Conservation (phyloP, 2,329 filamentous ascomycete genomes). For the Verticillium albo-atrum region DNA sequence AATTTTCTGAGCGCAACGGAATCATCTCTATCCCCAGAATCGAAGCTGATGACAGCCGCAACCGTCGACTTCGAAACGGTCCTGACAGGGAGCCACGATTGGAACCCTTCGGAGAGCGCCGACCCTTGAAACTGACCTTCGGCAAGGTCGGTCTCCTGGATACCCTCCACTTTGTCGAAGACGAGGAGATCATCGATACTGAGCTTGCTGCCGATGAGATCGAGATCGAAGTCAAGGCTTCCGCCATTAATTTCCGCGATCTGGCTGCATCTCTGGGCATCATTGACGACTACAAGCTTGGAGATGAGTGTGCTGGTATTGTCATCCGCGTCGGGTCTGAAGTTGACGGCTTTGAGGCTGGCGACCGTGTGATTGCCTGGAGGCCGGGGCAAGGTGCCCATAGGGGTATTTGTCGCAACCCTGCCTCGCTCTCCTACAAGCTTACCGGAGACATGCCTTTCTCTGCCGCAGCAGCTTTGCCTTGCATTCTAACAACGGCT, state of each 20-base stretch:
- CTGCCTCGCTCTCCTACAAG: slow-evolving; percentile 19
- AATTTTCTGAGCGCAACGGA: slow-evolving; percentile 16
- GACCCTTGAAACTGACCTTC: slow-evolving; percentile 12
- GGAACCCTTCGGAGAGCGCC: slow-evolving; percentile 9
- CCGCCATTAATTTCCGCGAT: slow-evolving; percentile 30
- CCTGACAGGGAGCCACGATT: slow-evolving; percentile 17
- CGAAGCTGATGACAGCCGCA: slow-evolving; percentile 16
- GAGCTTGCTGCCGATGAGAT: slow-evolving; percentile 16
- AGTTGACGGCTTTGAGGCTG: slow-evolving; percentile 16
- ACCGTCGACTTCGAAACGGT: slow-evolving; percentile 17
- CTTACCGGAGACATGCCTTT: slow-evolving; percentile 21
- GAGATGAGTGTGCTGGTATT: slow-evolving; percentile 20
- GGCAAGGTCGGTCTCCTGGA: slow-evolving; percentile 20
- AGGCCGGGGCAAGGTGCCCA: slow-evolving; percentile 15
- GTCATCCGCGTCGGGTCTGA: slow-evolving; percentile 13
- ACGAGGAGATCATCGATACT: slow-evolving; percentile 12
- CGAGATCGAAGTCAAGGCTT: slow-evolving; percentile 23
- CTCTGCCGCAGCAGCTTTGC: slow-evolving; percentile 18
- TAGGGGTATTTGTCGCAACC: slow-evolving; percentile 21
- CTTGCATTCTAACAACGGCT: slow-evolving; percentile 20
- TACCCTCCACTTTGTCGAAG: slow-evolving; percentile 20
- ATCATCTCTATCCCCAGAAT: slow-evolving; percentile 16
- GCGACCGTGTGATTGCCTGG: slow-evolving; percentile 24
- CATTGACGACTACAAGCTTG: slow-evolving; percentile 15
- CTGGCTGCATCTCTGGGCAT: slow-evolving; percentile 23